Evolutionary conservation across 305 asterid species (phyloP), one percentile per base, ranked within the genome.

Genomic region (Fraxinus nigra): DNA sequence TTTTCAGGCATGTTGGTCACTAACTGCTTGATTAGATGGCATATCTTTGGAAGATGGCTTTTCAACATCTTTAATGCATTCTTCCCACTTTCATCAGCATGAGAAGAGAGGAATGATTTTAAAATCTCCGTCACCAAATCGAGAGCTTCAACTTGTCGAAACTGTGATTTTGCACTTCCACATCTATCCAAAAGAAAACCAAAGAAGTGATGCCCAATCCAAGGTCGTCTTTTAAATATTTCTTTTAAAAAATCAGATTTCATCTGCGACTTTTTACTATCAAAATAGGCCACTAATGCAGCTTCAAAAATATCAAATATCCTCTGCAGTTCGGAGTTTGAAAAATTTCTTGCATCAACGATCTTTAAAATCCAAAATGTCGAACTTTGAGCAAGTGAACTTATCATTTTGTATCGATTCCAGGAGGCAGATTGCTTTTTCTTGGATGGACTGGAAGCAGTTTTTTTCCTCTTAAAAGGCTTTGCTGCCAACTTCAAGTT

Each of bases 131-230:
- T 40, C 72, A 95, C 91, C 86, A 97, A 79, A 84, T 92, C 98
- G 28, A 97, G 98, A 48, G 96, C 98, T 86, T 97, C 99, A 70
- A 94, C 91, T 87, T 92, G 97, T 78, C 98, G 87, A 79, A 89
- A 95, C 87, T 95, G 86, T 69, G 91, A 90, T 76, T 88, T 97
- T 1, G 98, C 93, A 79, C 89, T 75, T 24, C 92, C 78, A 79
- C 99, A 97, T 83, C 90, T 95, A 93, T 95, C 98, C 90, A 97
- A 81, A 35, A 97, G 92, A 87, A 92, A 92, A 1, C 90, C 91
- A 65, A 95, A 87, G 33, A 95, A 84, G 77, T 86, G 89, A 28
- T 82, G 90, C 51, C 97, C 98, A 72, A 93, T 89, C 98, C 98
- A 92, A 7, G 96, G 94, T n/a, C 92, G 85, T 78, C 99, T 87